Base-by-base conservation (phyloP, 2,329 filamentous ascomycete genomes). In the Aspergillus fumigatus region DNA sequence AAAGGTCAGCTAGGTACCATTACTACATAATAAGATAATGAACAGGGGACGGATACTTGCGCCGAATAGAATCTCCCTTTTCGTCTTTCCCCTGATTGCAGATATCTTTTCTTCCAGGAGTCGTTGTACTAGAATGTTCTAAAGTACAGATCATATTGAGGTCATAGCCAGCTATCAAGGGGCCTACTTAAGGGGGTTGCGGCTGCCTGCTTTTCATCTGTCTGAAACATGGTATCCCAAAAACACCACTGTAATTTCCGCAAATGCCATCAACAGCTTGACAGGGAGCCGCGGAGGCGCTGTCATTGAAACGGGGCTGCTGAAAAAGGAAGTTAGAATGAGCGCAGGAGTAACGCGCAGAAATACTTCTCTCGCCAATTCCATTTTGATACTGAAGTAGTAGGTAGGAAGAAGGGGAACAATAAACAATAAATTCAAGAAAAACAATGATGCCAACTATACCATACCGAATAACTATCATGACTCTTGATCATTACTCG, bases 171-270 rank as follows among this genome's bases (percentile, higher is more conserved):
- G 11, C 32, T 14, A 38, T 38, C 32, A 38, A 17, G 41, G 21
- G n/a, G 11, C 6, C 21, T 23, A 17, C 17, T 10, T 23, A 25
- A 47, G 23, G 21, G 25, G 7, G 23, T 47, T 47, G 21, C 43
- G 43, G 43, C 43, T 47, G 43, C 43, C 26, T 47, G 32, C 7
- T 14, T 25, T 26, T 47, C 21, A 47, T 47, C 23, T 25, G 21
- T 57, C 58, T 62, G 58, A 43, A 56, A 63, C 58, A 54, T 53
- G 49, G 54, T 54, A 51, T 50, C 57, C 61, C 53, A 55, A 52
- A 41, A 27, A 54, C 55, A 54, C 48, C 60, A 64, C 61, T 62
- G 62, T 54, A 65, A 65, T 65, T 53, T 63, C 56, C 59, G 53
- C 52, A 52, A 55, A 59, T 56, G 51, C 29, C 53, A 21, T 41